Evolutionary conservation across 208 protist genomes (phyloP).

Genomic region (Phytomonas sp.): DNA sequence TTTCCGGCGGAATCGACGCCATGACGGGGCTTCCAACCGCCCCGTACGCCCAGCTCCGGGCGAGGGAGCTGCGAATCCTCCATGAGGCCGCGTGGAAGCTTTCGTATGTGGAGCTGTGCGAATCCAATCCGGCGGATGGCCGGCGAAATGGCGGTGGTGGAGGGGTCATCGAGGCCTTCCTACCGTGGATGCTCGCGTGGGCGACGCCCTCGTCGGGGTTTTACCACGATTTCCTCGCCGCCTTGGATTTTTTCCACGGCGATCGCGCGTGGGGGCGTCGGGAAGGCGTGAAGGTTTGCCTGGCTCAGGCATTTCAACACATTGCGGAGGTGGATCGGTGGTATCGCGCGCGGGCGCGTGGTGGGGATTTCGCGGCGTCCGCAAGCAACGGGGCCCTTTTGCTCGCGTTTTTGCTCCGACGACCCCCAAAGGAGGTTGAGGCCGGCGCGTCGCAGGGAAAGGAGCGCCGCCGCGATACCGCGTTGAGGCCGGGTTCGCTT

Average conservation of each 20-base stretch:
- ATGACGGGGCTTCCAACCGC: not conserved
- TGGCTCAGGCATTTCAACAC: not conserved
- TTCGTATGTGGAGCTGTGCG: not conserved
- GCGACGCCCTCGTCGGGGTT: not conserved
- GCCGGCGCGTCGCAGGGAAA: not conserved
- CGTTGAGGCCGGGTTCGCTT: not conserved
- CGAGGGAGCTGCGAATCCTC: not conserved
- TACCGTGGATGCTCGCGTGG: not conserved
- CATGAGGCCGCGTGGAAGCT: not conserved
- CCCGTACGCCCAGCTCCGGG: not conserved
- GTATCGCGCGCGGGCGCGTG: not conserved
- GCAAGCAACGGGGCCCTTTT: not conserved
- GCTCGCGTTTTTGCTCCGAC: not conserved
- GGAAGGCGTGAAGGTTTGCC: not conserved
- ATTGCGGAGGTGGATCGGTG: not conserved
- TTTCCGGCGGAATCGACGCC: not conserved
- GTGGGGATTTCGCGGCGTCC: not conserved
- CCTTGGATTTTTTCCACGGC: not conserved
- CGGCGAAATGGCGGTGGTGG: not conserved
- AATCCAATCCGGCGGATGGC: not conserved
- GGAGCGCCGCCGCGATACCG: not conserved
- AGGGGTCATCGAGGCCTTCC: not conserved
- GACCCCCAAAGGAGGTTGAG: not conserved
- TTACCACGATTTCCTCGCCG: not conserved
- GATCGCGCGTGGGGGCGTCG: not conserved